These are phyloP conservation scores for Fusarium oligoseptatum DNA, from an alignment of 2,329 filamentous ascomycete species.

Conservation along the genomic window DNA sequence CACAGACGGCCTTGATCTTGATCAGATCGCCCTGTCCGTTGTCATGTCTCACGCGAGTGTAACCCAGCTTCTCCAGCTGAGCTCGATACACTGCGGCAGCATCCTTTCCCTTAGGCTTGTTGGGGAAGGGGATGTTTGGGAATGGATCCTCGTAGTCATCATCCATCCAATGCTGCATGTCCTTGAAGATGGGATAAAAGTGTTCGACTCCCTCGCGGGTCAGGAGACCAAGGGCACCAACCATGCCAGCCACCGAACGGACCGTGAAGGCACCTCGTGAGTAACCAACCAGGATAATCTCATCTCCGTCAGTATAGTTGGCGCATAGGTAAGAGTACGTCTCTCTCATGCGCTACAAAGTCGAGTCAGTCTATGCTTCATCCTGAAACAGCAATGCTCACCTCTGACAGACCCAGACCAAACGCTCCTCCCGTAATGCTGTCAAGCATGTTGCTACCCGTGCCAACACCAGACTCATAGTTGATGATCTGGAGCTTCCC, in stretches of 20 bases:
- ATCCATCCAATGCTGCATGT: conserved; percentile 67
- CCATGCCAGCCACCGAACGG: conserved; percentile 68
- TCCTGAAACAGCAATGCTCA: conserved; percentile 41
- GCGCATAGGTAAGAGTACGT: conserved; percentile 73
- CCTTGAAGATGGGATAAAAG: conserved; percentile 69
- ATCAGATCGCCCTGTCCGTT: conserved; percentile 59
- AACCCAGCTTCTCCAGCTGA: conserved; percentile 58
- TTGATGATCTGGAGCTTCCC: conserved; percentile 69
- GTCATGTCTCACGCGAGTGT: conserved; percentile 59
- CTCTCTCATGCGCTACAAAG: conserved; percentile 65
- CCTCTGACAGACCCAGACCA: conserved; percentile 67
- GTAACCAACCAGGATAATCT: conserved; percentile 69
- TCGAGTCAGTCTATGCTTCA: conserved; percentile 14
- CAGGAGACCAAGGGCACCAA: conserved; percentile 64
- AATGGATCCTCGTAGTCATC: conserved; percentile 61
- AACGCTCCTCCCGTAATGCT: conserved; percentile 67
- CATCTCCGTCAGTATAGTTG: conserved; percentile 71
- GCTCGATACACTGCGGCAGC: conserved; percentile 60
- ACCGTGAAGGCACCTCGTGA: conserved; percentile 71
- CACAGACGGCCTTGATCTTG: conserved; percentile 60
- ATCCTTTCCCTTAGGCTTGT: conserved; percentile 62
- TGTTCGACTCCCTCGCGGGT: conserved; percentile 66
- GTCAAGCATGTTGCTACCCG: conserved; percentile 63
- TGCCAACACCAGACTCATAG: conserved; percentile 73
- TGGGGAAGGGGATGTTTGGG: conserved; percentile 59